Percentiles rank a stretch among this genome's conserved stretches.
Evolutionary conservation across 2,329 filamentous ascomycete genomes (phyloP).

Genomic region (Phialophora macrospora): DNA sequence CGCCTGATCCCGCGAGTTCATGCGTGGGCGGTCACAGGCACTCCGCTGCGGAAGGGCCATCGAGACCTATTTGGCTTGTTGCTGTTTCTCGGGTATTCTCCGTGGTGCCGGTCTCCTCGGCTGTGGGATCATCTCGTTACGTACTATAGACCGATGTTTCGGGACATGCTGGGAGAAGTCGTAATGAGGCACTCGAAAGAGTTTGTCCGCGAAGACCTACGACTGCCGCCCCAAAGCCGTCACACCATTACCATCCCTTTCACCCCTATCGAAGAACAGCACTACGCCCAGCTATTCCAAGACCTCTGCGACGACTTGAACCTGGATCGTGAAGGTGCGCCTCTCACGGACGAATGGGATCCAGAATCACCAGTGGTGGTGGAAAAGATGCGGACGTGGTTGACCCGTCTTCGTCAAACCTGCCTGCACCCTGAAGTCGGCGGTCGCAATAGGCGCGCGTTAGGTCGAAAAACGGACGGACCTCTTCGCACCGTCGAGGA

Average conservation of each 20-base stretch:
- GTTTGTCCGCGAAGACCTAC: slow-evolving; percentile 75
- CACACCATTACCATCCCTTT: slow-evolving; percentile 90
- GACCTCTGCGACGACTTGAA: slow-evolving; percentile 74
- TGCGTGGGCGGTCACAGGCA: slow-evolving; percentile 91
- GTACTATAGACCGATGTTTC: slow-evolving; percentile 67
- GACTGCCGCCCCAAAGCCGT: slow-evolving; percentile 79
- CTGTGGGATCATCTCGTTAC: slow-evolving; percentile 72
- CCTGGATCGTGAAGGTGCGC: slow-evolving; percentile 67
- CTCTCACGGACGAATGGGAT: slow-evolving; percentile 67
- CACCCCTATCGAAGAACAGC: slow-evolving; percentile 85
- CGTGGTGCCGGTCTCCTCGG: slow-evolving; percentile 68
- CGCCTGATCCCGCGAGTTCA: slow-evolving; percentile 80
- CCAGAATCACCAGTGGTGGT: slow-evolving; percentile 61
- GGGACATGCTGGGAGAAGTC: slow-evolving; percentile 70
- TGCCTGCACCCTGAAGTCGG: slow-evolving; percentile 86
- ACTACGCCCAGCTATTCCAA: slow-evolving; percentile 77
- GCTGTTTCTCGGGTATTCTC: slow-evolving; percentile 77
- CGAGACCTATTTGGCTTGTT: slow-evolving; percentile 80
- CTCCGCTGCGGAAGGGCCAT: slow-evolving; percentile 80
- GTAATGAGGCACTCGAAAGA: slow-evolving; percentile 86
- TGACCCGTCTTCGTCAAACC: slow-evolving; percentile 77
- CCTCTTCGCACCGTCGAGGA: slow-evolving; percentile 82
- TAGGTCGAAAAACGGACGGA: slow-evolving; percentile 67
- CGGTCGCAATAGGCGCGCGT: slow-evolving; percentile 65
- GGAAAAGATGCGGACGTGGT: slow-evolving; percentile 77